phyloP scores from a whole-genome alignment of 495 filamentous ascomycete species.

The Chlorociboria aeruginascens region DNA sequence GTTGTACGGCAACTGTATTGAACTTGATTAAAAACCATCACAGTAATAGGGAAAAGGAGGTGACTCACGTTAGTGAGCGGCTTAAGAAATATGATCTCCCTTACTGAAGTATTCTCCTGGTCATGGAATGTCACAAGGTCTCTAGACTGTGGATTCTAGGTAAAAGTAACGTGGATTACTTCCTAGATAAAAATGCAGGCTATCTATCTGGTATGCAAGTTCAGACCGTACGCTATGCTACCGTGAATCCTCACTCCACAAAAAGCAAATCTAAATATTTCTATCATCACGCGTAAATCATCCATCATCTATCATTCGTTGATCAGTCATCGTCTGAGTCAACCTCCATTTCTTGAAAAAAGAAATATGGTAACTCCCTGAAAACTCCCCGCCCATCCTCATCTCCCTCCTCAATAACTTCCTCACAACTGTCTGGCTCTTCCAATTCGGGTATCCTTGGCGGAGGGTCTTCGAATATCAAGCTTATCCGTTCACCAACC shows the following conservation, averaged over 20 bases:
- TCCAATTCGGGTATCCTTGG: constrained; percentile 40
- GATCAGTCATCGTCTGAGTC: constrained; percentile 19
- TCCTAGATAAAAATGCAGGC: neutral
- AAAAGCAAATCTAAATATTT: constrained; percentile 2
- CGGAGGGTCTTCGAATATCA: constrained; percentile 37
- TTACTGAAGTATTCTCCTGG: no score
- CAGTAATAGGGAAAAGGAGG: neutral
- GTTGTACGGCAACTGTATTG: no score
- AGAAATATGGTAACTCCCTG: constrained; percentile 36
- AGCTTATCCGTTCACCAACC: constrained; percentile 32
- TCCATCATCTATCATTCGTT: constrained; percentile 5
- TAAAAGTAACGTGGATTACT: no score
- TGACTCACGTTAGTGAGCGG: no score
- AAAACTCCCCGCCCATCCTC: constrained; percentile 5
- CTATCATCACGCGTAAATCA: constrained; percentile 11
- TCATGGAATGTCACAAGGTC: neutral
- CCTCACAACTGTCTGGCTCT: constrained; percentile 37
- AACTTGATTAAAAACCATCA: neutral
- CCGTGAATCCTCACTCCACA: no score
- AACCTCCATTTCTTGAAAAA: constrained; percentile 30
- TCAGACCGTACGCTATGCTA: constrained; percentile 8
- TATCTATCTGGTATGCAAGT: constrained; percentile 3
- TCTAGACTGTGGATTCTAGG: no score
- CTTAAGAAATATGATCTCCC: constrained; percentile 35
- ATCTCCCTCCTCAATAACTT: constrained; percentile 24